Evolutionary conservation across 352 stramenopile genomes (phyloP), one percentile per base, ranked within the genome.

Genomic region (Pythium sp.): DNA sequence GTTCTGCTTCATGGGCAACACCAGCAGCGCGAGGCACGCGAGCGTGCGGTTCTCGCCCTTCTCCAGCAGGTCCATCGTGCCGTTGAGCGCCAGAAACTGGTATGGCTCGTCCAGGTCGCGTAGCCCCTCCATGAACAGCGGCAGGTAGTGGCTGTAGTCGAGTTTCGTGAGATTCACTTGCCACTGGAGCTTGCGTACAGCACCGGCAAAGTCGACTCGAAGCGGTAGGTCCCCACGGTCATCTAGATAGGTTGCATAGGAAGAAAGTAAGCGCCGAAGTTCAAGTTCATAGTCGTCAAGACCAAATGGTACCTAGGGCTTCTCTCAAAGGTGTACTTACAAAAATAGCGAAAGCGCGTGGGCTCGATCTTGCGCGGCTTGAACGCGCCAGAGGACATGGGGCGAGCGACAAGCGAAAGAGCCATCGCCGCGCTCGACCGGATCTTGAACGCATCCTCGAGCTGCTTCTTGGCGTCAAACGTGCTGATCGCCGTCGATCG

Each of bases 51-150:
- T 89, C 6, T 84, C 78, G 20, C 89, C 90, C 15, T 82, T 84
- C 20, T 95, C 84, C 3, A 97, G 68, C 70, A 98, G 76, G 63
- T 98, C 87, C 36, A 92, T 78, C 28, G 76, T 87, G 46, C 89
- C 91, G 46, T 92, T 81, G 24, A 91, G 72, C 11, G 88, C 84
- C 22, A 97, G 67, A 64, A 97, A 97, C 26, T 85, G 82, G 80
- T 95, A 95, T 49, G 75, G 91, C 67, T 95, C 82, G 62, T 95
- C 79, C 34, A 90, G 65, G 34, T 97, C 92, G n/a, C 92, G 86
- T 5, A 98, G 71, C 0, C 93, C 93, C 62, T 98, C 93, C 74
- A 98, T 94, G 77, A 98, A 98, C 47, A 98, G 73, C 7, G 93
- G 93, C 57, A 98, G 67, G 68, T 97, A 97, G 73, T 94, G 86